These are phyloP conservation scores for Acidiella bohemica DNA, from an alignment of 495 filamentous ascomycete species.

Conservation along the genomic window DNA sequence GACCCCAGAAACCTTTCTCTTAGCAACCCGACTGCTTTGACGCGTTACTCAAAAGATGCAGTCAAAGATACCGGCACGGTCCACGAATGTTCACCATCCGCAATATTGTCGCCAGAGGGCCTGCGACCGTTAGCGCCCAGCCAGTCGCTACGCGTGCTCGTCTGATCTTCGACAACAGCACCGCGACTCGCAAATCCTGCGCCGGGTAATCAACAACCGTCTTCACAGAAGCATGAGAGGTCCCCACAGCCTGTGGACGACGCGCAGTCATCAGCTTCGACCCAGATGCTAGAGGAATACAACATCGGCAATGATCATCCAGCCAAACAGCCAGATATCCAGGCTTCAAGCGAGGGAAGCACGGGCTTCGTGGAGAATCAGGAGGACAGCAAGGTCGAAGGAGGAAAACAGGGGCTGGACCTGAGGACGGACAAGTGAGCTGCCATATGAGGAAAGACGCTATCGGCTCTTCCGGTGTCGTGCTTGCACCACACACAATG, in stretches of 20 bases:
- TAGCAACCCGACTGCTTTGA: too few relatives aligned
- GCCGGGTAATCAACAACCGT: slow-evolving; percentile 3
- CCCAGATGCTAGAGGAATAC: not conserved
- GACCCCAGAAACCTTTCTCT: too few relatives aligned
- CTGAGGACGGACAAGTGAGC: slow-evolving; percentile 3
- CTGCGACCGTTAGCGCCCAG: too few relatives aligned
- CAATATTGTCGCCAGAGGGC: too few relatives aligned
- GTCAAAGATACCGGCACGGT: too few relatives aligned
- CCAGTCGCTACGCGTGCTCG: too few relatives aligned
- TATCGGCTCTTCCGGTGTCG: too few relatives aligned
- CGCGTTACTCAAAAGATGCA: too few relatives aligned
- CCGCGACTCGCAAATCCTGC: not conserved
- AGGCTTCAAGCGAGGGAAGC: slow-evolving; percentile 4
- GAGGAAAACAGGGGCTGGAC: slow-evolving; percentile 4
- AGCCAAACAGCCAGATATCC: slow-evolving; percentile 6
- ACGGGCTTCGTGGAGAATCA: slow-evolving; percentile 5
- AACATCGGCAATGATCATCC: slow-evolving; percentile 2
- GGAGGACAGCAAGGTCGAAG: not conserved
- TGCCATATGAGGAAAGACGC: too few relatives aligned
- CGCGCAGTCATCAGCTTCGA: not conserved
- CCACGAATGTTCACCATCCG: too few relatives aligned
- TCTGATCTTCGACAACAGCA: slow-evolving; percentile 1
- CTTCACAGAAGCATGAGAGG: not conserved
- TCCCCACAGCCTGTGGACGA: not conserved
- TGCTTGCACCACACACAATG: too few relatives aligned